Base-by-base conservation (phyloP, 1,284 basidiomycete species). In the Microbotryum scabiosae region DNA sequence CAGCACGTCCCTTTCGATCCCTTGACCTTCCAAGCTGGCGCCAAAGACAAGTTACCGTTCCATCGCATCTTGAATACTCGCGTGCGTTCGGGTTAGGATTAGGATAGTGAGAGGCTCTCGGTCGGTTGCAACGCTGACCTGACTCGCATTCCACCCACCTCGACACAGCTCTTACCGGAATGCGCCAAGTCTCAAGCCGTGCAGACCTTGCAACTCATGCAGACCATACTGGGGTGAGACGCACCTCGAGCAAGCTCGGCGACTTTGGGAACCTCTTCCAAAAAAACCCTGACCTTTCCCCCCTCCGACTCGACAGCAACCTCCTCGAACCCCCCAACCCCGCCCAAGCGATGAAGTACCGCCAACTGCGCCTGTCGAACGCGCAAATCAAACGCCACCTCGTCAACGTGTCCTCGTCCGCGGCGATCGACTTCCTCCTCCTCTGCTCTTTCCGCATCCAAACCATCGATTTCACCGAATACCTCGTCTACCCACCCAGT, bases 351-450 rank as follows among this genome's bases (percentile, higher is more conserved):
- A 26, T 30, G 28, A 67, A 67, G 30, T 67, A 56, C 51, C 61
- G 66, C 14, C 66, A 67, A 9, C 21, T 67, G 28, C 61, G 66
- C 12, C 44, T 63, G 10, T 57, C 63, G 10, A 67, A 67, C 63
- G 1, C 32, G 14, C 52, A 55, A n/a, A 57, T 67, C 46, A 8
- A 45, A 10, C 45, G 54, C 21, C 52, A 53, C 23, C 14, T 67
- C 44, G 52, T 65, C 49, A 16, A 48, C 18, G 57, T 61, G 7
- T 51, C 62, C 5, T 47, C 25, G 16, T 41, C 52, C 1, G 57
- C 60, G 2, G 55, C 54, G 1, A 44, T 49, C 10, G 65, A 64
- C 44, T 66, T 54, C 36, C 56, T 66, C 30, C 47, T 63, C 6
- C 48, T 52, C 2, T 56, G 53, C 25, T 47, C 49, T n/a, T 62